These are phyloP conservation scores for Cercophora samala DNA, from an alignment of 495 filamentous ascomycete species.

Conservation along the genomic window DNA sequence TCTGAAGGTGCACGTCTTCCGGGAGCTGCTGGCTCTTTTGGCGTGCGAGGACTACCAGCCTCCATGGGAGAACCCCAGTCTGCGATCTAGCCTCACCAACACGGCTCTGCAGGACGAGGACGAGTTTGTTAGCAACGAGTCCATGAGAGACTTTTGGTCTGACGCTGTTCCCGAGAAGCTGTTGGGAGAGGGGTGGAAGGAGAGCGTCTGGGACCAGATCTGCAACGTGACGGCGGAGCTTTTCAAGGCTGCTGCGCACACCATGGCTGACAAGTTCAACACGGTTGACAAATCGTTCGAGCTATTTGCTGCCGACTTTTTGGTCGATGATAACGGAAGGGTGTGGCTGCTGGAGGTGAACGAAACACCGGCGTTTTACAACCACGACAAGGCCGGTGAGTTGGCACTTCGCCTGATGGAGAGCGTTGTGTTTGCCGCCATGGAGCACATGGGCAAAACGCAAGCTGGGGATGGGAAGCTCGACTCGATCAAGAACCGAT, in stretches of 20 bases:
- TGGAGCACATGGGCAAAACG: conserved; percentile 44
- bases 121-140: conserved; percentile 29
- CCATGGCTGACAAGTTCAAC: conserved; percentile 29
- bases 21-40: conserved; percentile 73
- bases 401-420: conserved; percentile 63
- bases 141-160: conserved; percentile 62
- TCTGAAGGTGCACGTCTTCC: conserved; percentile 67
- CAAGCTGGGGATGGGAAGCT: conserved; percentile 16
- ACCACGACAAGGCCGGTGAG: conserved; percentile 64
- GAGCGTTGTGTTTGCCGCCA: conserved; percentile 56
- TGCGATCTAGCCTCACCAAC: conserved; percentile 59
- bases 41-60: conserved; percentile 58
- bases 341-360: conserved; percentile 72
- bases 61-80: conserved; percentile 23
- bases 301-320: conserved; percentile 72
- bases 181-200: conserved; percentile 38
- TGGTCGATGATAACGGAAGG: conserved; percentile 56
- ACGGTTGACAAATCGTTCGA: conserved; percentile 72
- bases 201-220: conserved; percentile 58
- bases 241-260: conserved; percentile 63
- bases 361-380: conserved; percentile 75
- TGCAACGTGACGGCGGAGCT: conserved; percentile 54
- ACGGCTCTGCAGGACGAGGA: conserved; percentile 65
- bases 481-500: conserved; percentile 17
- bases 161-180: conserved; percentile 36